Conservation (phyloP, 2,329 filamentous ascomycete species). For the Trichoderma afroharzianum region DNA sequence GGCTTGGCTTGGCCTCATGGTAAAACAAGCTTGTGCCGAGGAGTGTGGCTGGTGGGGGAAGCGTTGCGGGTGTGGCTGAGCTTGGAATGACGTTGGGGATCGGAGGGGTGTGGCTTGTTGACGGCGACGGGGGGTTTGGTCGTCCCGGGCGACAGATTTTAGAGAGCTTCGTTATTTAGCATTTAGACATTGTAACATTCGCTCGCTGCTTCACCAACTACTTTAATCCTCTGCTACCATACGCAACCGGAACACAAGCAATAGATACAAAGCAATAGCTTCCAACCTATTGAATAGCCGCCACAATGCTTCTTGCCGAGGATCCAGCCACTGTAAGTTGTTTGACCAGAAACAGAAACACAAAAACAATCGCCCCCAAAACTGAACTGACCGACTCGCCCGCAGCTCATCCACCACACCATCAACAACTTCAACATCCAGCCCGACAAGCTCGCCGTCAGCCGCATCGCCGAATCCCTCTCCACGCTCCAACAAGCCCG, state of each 20-base stretch:
- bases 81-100: not conserved
- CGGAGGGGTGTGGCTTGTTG: conserved; percentile 16
- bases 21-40: not conserved
- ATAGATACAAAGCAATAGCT: not conserved
- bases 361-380: not conserved
- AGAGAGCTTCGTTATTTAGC: not conserved
- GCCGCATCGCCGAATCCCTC: conserved; percentile 80
- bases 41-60: not conserved
- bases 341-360: not conserved
- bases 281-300: not conserved
- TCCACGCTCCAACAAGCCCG: conserved; percentile 81
- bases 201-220: not conserved
- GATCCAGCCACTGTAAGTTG: conserved; percentile 74
- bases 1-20: not conserved
- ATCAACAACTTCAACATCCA: conserved; percentile 92
- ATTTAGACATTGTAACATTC: not conserved
- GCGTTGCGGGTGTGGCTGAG: not conserved
- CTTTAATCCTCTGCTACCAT: not conserved
- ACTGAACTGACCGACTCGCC: not conserved
- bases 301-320: conserved; percentile 87
- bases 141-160: conserved; percentile 13
- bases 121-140: not conserved
- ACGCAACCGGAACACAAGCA: not conserved
- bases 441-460: conserved; percentile 79
- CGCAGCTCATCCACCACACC: conserved; percentile 82